Evolutionary conservation across 1,284 basidiomycete species (phyloP).

Genomic region (Somion occarium): DNA sequence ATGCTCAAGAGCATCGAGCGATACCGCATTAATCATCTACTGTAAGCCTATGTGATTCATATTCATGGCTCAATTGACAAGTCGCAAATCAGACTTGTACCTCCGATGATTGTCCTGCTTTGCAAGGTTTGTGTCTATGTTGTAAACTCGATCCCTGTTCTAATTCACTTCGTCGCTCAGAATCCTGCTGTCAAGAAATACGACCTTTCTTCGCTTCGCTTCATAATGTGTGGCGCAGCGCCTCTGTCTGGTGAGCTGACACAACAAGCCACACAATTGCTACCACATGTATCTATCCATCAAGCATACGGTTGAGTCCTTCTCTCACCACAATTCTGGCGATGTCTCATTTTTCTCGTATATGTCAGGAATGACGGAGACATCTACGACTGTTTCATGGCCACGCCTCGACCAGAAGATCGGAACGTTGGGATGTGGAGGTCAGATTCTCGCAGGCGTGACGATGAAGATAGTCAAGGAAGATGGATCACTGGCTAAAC

Average conservation of each 20-base stretch:
- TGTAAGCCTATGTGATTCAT: constrained; percentile 33
- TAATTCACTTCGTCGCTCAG: constrained; percentile 30
- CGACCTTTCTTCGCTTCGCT: constrained; percentile 56
- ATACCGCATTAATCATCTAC: constrained; percentile 57
- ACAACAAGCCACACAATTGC: constrained; percentile 43
- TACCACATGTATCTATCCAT: constrained; percentile 58
- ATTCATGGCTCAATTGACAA: neutral
- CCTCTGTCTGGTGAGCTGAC: constrained; percentile 68
- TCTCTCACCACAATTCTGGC: too few species aligned
- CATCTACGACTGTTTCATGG: constrained; percentile 41
- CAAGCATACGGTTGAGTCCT: constrained; percentile 56
- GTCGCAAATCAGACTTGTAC: constrained; percentile 49
- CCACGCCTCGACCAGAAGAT: constrained; percentile 19
- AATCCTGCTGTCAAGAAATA: constrained; percentile 64
- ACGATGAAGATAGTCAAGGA: constrained; percentile 33
- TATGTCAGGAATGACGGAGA: constrained; percentile 37
- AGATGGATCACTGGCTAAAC: constrained; percentile 35
- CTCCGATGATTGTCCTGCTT: constrained; percentile 54
- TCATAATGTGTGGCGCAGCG: constrained; percentile 68
- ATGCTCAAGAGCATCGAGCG: constrained; percentile 65
- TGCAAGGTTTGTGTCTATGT: constrained; percentile 45
- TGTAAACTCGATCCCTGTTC: neutral
- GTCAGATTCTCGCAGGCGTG: constrained; percentile 34
- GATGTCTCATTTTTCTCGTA: neutral
- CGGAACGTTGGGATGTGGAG: constrained; percentile 31